Percentiles rank a stretch among this genome's conserved stretches.
Conservation (phyloP, 176 grass and related monocot species). For the Hordeum marinum region DNA sequence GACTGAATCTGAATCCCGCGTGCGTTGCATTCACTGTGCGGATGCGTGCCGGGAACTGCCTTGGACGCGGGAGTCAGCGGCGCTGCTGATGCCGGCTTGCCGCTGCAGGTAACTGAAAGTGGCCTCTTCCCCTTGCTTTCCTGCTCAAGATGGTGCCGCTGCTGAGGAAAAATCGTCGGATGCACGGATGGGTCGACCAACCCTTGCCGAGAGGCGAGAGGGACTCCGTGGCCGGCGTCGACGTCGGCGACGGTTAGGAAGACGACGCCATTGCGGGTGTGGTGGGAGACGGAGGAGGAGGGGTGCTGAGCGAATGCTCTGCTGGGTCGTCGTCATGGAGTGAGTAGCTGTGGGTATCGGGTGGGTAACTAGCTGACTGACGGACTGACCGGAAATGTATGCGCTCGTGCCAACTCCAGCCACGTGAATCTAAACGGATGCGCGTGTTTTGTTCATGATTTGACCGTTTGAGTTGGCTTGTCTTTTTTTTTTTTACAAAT, state of each 20-base stretch:
- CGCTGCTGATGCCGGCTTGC: not conserved
- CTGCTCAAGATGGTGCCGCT: no score
- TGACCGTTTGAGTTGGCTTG: no score
- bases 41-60: not conserved
- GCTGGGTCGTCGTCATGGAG: not conserved
- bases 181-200: not conserved
- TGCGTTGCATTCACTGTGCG: no score
- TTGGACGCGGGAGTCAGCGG: not conserved
- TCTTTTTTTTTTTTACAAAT: no score
- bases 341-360: not conserved
- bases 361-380: no score
- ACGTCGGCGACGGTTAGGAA: not conserved
- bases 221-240: not conserved
- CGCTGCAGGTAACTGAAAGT: not conserved
- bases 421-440: no score
- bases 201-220: no score
- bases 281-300: not conserved
- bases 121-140: not conserved
- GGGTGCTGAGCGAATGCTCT: not conserved
- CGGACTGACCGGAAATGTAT: not conserved
- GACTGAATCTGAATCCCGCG: no score
- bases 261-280: not conserved
- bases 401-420: not conserved
- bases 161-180: no score
- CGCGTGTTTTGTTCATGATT: no score